Percentiles rank a stretch among this genome's conserved stretches.
phyloP scores from a whole-genome alignment of 192 early-diverging fungal species.

The Coemansia aciculifera region DNA sequence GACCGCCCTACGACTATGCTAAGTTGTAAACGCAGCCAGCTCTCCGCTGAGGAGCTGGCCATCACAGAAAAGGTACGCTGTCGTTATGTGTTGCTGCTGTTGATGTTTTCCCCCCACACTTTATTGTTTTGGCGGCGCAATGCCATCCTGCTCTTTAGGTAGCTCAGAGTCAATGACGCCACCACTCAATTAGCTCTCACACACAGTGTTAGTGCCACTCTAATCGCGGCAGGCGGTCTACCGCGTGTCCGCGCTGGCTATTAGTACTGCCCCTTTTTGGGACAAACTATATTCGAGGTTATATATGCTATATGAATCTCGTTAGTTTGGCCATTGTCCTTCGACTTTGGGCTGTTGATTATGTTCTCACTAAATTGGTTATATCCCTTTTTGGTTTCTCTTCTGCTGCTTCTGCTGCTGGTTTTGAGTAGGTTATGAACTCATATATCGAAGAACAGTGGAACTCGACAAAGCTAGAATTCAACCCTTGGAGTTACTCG shows the following conservation, averaged over 20 bases:
- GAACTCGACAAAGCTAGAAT: conserved; percentile 45
- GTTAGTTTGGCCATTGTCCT: neutral
- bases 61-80: conserved; percentile 57
- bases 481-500: conserved; percentile 66
- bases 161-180: conserved; percentile 2
- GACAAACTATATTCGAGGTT: neutral
- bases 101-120: neutral
- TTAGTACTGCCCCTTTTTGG: neutral
- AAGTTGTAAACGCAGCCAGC: conserved; percentile 42
- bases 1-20: conserved; percentile 33
- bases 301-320: conserved; percentile 9
- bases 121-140: neutral
- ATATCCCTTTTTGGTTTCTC: conserved; percentile 9
- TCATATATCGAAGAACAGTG: conserved; percentile 39
- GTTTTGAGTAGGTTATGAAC: conserved; percentile 37
- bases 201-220: neutral
- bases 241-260: neutral
- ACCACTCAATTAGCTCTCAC: neutral
- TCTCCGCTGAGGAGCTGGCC: conserved; percentile 60
- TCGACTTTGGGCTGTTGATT: neutral
- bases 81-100: neutral
- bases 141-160: neutral
- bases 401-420: neutral
- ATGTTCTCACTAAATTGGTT: neutral
- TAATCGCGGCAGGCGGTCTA: neutral